Percentiles rank a stretch among this genome's conserved stretches.
phyloP scores from a whole-genome alignment of 345 rosid species.

The Citrus trifoliata region DNA sequence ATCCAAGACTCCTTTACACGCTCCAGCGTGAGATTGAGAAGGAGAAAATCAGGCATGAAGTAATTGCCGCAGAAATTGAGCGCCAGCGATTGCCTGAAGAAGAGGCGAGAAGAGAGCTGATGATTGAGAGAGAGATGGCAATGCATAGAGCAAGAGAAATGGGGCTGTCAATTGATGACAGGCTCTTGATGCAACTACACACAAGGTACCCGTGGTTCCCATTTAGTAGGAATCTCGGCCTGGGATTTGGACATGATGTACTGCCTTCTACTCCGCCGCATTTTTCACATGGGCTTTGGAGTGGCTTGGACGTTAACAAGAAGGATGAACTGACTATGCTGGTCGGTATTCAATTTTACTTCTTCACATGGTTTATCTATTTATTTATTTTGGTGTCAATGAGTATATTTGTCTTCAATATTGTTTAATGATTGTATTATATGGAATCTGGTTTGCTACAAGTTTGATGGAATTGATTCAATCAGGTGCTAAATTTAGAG shows the following conservation, averaged over 20 bases:
- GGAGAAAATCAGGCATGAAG: constrained; percentile 24
- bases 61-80: constrained; percentile 18
- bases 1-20: constrained; percentile 11
- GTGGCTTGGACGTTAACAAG: constrained; percentile 19
- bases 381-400: not conserved
- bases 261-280: not conserved
- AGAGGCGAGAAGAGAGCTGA: constrained; percentile 45
- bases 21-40: constrained; percentile 36
- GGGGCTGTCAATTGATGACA: constrained; percentile 14
- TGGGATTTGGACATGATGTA: not conserved
- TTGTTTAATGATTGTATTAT: not conserved
- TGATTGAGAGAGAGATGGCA: constrained; percentile 38
- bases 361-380: not conserved
- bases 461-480: not conserved
- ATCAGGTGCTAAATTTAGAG: too few relatives aligned
- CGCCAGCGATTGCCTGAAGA: constrained; percentile 34
- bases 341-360: constrained; percentile 30
- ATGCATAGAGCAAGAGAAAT: constrained; percentile 1
- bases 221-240: constrained; percentile 1
- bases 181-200: constrained; percentile 23
- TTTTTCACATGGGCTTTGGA: constrained; percentile 1
- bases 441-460: not conserved
- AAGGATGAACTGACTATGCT: constrained; percentile 32
- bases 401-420: not conserved
- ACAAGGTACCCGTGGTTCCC: constrained; percentile 13